Evolutionary conservation across 2,329 filamentous ascomycete genomes (phyloP), one percentile per base, ranked within the genome.

Genomic region (Alternaria sp.): DNA sequence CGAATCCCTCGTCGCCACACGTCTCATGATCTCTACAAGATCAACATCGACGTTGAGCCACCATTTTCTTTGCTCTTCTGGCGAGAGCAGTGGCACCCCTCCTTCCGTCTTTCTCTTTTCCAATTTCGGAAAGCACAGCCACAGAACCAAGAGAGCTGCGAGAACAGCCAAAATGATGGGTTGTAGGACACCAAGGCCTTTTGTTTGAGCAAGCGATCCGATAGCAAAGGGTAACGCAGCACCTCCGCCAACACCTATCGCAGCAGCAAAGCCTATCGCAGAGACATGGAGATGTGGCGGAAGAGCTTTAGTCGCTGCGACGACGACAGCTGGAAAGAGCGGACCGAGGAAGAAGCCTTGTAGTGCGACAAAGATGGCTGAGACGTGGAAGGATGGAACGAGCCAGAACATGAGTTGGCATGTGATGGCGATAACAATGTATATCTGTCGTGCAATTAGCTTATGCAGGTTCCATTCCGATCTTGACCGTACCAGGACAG

Each of bases 341-440:
- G 92, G 92, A 0, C 92, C 92, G 0, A 94, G 84, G 71, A 93
- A 92, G 83, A 94, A 91, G 0, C 92, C 92, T 61, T 93, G 84
- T 1, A 94, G 80, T 0, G 87, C 84, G 14, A 93, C 89, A 33
- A 90, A 89, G 12, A 93, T 82, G 11, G 90, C 88, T 0, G 90
- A 91, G 11, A 90, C 88, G 55, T 90, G 84, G 72, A 94, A 92
- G 49, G 87, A 87, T 0, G 91, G 91, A 0, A 94, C 88, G 2
- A 93, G 87, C 92, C 92, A 95, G 80, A 94, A 92, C 54, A 93
- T 78, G 2, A 94, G 80, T 73, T 92, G 85, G 28, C 92, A 83
- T 0, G 71, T 86, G 37, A 92, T 86, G 10, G 86, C 84, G 9
- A 88, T 75, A 6, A 85, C 66, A 6, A 94, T 83, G 75, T 95